Base-by-base conservation (phyloP, 768 basidiomycete genomes). In the Macrolepiota albuminosa region DNA sequence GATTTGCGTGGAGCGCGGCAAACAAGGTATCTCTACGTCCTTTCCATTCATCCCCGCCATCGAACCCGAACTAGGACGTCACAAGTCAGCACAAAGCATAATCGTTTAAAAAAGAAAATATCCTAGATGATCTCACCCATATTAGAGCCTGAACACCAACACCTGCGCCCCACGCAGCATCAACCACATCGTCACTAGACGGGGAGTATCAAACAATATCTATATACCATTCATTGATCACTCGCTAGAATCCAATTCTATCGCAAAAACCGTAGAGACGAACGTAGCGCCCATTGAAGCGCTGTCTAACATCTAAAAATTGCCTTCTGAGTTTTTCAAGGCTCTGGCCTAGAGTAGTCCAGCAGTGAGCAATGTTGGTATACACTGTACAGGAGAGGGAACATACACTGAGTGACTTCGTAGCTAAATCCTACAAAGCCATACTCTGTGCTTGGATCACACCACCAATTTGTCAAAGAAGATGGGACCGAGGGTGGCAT, bases 361-460 rank as follows among this genome's bases (percentile, higher is more conserved):
- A 31, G 61, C 21, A 58, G 39, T 31, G 24, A n/a, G 14, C 29
- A 21, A 33, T n/a, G 45, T 37, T 45, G 2, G 16, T 24, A 46
- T 14, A 11, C 10, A 58, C 31, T 24, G 50, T n/a, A 3, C 18
- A 58, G 36, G 21, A 63, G 14, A 48, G 36, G 31, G 36, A 56
- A 57, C 60, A 18, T 49, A 87, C 88, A 89, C 11, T 73, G 77
- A 45, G 84, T 81, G 26, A 91, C 77, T 66, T 88, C 88, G 64
- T 91, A 91, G 68, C 87, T 87, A 71, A 91, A 87, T 0, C 88
- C 89, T 53, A 91, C 71, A 68, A 91, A 91, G 0, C 82, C 89
- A 64, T 89, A 90, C 68, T 92, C 89, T 0, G 81, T 83, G 56
- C 73, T 71, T 40, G 73, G 68, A 57, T 81, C 69, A 67, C 89